Evolutionary conservation across 75 land plant species (phyloP), one percentile per base, ranked within the genome.

Genomic region (Picea glauca): DNA sequence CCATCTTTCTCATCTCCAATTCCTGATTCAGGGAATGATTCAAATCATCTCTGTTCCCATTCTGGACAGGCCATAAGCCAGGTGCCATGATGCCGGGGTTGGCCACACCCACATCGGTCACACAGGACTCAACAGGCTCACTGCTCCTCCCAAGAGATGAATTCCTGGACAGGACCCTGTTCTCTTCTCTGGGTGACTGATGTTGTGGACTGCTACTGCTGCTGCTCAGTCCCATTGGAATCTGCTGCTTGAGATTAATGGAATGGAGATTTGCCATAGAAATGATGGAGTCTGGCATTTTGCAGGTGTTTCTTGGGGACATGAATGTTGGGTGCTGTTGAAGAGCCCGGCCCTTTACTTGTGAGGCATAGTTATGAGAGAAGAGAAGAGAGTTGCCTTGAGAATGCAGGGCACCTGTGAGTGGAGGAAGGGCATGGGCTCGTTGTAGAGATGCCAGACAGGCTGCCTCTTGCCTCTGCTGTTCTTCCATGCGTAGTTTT

Each of bases 401-500:
- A 75, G 61, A 58, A 32, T 75, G 77, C 8, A 75, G 67, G 32
- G 76, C 26, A 50, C 50, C 26, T 74, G 61, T 57, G 57, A 79
- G 13, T 23, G 83, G 80, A 30, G 82, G 83, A 31, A 80, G 46
- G 76, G 67, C 31, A 58, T 75, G 77, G 9, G 77, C 58, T 50
- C 75, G 80, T 23, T 81, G 85, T 50, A 81, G n/a, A 60, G 85
- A 81, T 2, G 78, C 70, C 40, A 81, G 56, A 67, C 83, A 83
- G 17, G 73, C 78, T 18, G 83, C 78, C 78, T 84, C 83, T 73
- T 84, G 85, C 56, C 78, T 83, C 63, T 85, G 83, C 76, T 87
- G 91, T 60, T 93, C 96, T 79, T 93, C 89, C 76, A 93, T 7
- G 56, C 96, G 81, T 9, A 93, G 85, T 83, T 84, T 94, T 79